These are phyloP conservation scores for Lizonia empirigonia DNA, from an alignment of 2,329 filamentous ascomycete genomes.

Conservation along the genomic window DNA sequence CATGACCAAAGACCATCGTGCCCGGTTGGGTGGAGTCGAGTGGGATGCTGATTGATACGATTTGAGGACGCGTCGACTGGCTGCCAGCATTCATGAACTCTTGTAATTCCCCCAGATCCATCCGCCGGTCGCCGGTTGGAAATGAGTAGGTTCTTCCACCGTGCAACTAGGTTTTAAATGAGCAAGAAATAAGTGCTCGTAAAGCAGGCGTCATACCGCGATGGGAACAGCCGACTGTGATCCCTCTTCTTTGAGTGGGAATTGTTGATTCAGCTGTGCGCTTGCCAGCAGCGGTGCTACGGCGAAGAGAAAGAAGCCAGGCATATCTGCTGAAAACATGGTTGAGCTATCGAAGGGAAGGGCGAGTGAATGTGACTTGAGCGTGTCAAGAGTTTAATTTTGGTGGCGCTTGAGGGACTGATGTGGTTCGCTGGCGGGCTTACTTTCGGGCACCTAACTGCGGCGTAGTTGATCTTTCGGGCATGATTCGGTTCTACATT, in stretches of 20 bases:
- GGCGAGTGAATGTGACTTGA: not conserved
- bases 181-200: not conserved
- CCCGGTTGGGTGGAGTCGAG: conserved; percentile 2
- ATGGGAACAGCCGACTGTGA: not conserved
- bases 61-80: not conserved
- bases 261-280: conserved; percentile 12
- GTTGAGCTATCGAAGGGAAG: not conserved
- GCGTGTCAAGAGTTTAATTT: not conserved
- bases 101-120: conserved; percentile 1
- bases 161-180: not conserved
- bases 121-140: not conserved
- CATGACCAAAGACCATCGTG: not conserved
- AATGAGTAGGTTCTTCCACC: not conserved
- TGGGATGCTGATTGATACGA: conserved; percentile 6
- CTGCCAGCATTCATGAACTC: not conserved
- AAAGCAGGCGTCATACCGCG: not conserved
- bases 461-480: conserved; percentile 10
- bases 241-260: conserved; percentile 4
- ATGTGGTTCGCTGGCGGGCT: conserved; percentile 10
- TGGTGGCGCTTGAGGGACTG: conserved; percentile 12
- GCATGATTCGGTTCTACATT: not conserved
- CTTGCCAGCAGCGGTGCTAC: not conserved
- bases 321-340: not conserved
- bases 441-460: conserved; percentile 10
- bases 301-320: not conserved